phyloP scores from a whole-genome alignment of 1,284 basidiomycete genomes.

The Puccinia brachypodii region DNA sequence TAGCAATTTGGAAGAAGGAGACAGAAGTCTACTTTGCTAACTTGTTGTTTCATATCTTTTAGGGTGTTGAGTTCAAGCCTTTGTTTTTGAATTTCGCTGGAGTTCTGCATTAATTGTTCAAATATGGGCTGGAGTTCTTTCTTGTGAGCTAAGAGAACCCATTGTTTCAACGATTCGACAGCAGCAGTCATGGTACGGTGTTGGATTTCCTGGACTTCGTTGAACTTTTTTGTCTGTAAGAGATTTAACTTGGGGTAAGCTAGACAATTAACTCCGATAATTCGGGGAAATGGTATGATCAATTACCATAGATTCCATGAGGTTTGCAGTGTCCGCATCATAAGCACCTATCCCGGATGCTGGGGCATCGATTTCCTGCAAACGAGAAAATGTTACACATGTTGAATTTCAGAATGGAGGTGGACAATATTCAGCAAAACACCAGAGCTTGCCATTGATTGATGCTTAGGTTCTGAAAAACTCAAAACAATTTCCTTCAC shows the following conservation, averaged over 20 bases:
- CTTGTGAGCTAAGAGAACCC: not conserved
- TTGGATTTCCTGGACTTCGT: not conserved
- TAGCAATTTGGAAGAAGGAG: not conserved
- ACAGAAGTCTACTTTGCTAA: not conserved
- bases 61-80: not conserved
- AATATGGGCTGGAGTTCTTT: not conserved
- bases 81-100: not conserved
- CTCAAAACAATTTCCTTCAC: not conserved
- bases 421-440: not conserved
- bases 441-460: not conserved
- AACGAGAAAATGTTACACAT: not conserved
- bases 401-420: not conserved
- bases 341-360: not conserved
- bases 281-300: not conserved
- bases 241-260: not conserved
- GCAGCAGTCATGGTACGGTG: not conserved
- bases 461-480: not conserved
- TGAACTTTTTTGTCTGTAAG: not conserved
- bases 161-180: not conserved
- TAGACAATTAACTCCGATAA: not conserved
- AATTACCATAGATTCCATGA: not conserved
- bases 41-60: not conserved
- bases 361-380: not conserved
- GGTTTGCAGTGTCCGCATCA: not conserved
- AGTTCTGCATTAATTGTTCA: not conserved